Evolutionary conservation across 192 early-diverging fungal species (phyloP), one percentile per base, ranked within the genome.

Genomic region (Rhizophagus clarus): DNA sequence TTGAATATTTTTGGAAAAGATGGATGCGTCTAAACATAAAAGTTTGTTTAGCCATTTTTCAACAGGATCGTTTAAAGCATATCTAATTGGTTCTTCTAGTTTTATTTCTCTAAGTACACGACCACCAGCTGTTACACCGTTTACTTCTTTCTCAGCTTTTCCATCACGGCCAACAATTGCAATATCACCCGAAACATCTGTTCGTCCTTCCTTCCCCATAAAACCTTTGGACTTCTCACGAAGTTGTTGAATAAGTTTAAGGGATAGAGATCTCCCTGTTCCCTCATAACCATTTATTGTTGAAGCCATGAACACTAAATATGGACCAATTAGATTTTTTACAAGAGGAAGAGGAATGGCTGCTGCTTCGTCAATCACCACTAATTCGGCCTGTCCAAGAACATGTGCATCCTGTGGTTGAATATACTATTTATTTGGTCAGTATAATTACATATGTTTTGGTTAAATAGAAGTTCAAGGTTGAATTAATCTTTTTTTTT

Each of bases 231-330:
- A 92, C 85, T 98, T 96, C 85, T 98, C 96, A 75, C 98, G 93
- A 26, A 99, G 89, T 84, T 97, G 95, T 83, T 97, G 89, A 74
- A 98, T 92, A 66, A 99, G 91, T 84, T 98, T 99, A 32, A 99
- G 89, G 56, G 97, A 98, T 49, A 99, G 88, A 31, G 96, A 97
- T 64, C 98, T 93, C 47, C 98, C 98, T 5, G 98, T 99, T 77
- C 98, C 98, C 88, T 99, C 98, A 86, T 99, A 99, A 31, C 98
- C 98, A 85, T 99, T 98, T 81, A 99, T 98, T 26, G 98, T 99
- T 28, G 96, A 97, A 7, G 98, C 96, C 96, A 99, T 97, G 79
- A 98, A 99, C 17, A 98, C 94, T 20, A 99, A 88, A 81, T 97
- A 98, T 9, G 96, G 96, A 32, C 98, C 98, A 81, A 99, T 86